Base-by-base conservation (phyloP, 2,329 filamentous ascomycete species). In the Bipolaris zeicola region DNA sequence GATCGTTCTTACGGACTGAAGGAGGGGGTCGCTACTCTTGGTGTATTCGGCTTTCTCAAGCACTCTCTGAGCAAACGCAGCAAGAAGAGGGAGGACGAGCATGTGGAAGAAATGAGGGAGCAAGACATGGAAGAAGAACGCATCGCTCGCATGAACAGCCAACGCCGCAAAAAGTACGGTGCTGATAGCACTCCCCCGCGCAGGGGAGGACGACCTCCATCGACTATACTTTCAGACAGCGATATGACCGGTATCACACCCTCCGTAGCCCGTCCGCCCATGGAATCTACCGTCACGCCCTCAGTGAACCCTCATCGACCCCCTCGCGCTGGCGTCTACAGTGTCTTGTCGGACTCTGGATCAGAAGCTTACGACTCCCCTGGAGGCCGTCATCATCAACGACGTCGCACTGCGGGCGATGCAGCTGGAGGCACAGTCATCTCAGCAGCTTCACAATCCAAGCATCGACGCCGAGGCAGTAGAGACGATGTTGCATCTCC, bases 161-260 rank as follows among this genome's bases (percentile, higher is more conserved):
- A 68, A 24, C 69, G 83, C n/a, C 85, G 87, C 20, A 82, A 82
- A 64, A 82, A 82, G 64, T 91, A 85, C 59, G 91, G 89, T 2
- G 89, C 86, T 26, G 90, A 92, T 70, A 88, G 88, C 16, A 43
- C 55, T 20, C 66, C 69, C n/a, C 69, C 72, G 3, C 62, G 67
- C 43, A 69, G 69, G 47, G 61, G 66, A 26, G 63, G 67, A 28
- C 63, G 71, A 38, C 68, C 69, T 10, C 64, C 66, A 28, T 77
- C 75, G 7, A 77, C 80, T 11, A 74, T 79, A n/a, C 70, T 78
- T 20, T 77, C 78, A n/a, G 76, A 79, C 39, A 76, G 70, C 39
- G 77, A 76, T 5, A 68, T 80, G 31, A 70, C 71, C 4, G 78
- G 78, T 10, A 77, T 77, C 52, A 81, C 80, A 50, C 79, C 79